Evolutionary conservation across 23 red algal genomes (phyloP), one percentile per base, ranked within the genome.

Genomic region (Cyanidium caldarium): DNA sequence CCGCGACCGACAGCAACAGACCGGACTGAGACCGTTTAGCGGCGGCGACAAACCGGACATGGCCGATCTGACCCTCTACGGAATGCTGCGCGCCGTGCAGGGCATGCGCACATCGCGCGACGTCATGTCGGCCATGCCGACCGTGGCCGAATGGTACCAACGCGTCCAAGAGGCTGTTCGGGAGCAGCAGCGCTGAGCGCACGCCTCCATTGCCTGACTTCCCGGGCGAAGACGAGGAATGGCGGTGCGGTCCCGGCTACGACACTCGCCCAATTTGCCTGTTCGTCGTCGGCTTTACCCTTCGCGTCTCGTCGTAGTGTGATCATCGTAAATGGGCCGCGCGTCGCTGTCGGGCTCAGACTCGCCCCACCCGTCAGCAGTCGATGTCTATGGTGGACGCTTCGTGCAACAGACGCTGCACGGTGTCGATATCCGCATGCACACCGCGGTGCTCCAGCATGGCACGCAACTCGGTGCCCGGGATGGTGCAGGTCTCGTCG

Each of bases 51-150:
- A 83, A 41, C 88, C 88, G 0, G 73, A 69, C 39, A 51, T 86
- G 26, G 81, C 71, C 42, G 81, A 94, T 70, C 68, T 94, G 44
- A 70, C 76, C 66, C 65, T 94, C 26, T 86, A 46, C 57, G 88
- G 88, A 35, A 81, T 94, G 42, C 72, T 94, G 2, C 83, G 79
- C 58, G 45, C 76, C 26, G 68, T 94, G 33, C 36, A 77, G 66
- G 65, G 39, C 14, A 81, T 86, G 44, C 69, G 80, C 40, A 86
- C 83, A 10, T 94, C 73, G 38, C n/a, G 40, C 58, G 88, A 94
- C 57, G 57, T 86, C 35, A 66, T 41, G 44, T 42, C 29, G 36
- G 35, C 70, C 65, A 81, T 74, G 2, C 29, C 46, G 15, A 67
- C 31, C 15, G 46, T 86, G 31, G 43, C 33, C 13, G 65, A 61